phyloP scores from a whole-genome alignment of 208 protist species.

The Crithidia fasciculata region DNA sequence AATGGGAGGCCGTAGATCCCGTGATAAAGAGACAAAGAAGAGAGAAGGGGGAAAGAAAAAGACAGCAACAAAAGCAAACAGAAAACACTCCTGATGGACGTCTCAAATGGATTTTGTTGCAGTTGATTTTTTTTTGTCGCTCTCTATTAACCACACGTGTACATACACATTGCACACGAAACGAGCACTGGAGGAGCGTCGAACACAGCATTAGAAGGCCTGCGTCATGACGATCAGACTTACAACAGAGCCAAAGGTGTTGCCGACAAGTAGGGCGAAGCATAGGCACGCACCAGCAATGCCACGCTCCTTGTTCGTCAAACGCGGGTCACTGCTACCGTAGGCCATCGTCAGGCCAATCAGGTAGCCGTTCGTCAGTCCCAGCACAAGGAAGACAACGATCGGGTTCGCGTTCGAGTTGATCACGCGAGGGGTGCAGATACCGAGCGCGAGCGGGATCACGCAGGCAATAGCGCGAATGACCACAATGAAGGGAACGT shows the following conservation, averaged over 20 bases:
- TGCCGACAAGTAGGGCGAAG: conserved; percentile 40
- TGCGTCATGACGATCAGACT: conserved; percentile 41
- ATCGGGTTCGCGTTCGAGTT: conserved; percentile 50
- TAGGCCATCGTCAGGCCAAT: conserved; percentile 46
- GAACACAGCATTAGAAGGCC: conserved; percentile 8
- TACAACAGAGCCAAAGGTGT: conserved; percentile 31
- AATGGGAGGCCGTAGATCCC: too few species aligned
- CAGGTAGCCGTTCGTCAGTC: conserved; percentile 45
- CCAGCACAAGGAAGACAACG: conserved; percentile 42
- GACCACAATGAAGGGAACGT: conserved; percentile 25
- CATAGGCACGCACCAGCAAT: conserved; percentile 39
- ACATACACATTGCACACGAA: too few species aligned
- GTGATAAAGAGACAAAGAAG: too few species aligned
- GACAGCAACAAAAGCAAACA: too few species aligned
- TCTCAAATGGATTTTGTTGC: too few species aligned
- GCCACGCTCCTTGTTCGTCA: conserved; percentile 34
- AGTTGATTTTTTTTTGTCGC: too few species aligned
- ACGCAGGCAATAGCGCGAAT: conserved; percentile 36
- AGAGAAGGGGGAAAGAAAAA: too few species aligned
- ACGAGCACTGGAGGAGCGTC: too few species aligned
- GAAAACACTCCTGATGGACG: too few species aligned
- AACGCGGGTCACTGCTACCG: conserved; percentile 36
- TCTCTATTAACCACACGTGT: too few species aligned
- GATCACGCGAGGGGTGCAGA: conserved; percentile 34
- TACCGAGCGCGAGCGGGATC: conserved; percentile 43